Evolutionary conservation across 225 moss, liverwort and hornwort species (phyloP).

Genomic region (Sphagnum contortum): DNA sequence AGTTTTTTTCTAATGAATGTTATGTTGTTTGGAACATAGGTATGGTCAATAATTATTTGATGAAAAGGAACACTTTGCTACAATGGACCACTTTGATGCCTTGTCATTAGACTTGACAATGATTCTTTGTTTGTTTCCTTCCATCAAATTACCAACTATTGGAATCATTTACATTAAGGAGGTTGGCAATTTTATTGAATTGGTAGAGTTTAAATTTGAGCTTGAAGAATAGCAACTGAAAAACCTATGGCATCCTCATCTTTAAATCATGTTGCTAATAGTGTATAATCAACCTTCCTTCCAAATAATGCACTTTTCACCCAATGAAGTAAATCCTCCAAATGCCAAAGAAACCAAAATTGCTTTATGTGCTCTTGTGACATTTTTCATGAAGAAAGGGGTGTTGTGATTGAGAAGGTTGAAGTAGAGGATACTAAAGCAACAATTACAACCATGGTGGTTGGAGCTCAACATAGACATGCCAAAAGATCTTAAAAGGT

Average conservation of each 20-base stretch:
- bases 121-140: constrained; percentile 69
- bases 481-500: constrained; percentile 51
- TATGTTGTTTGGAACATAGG: constrained; percentile 18
- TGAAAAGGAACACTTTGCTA: constrained; percentile 60
- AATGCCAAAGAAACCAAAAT: constrained; percentile 56
- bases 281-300: too few species aligned
- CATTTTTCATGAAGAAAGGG: constrained; percentile 57
- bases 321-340: constrained; percentile 23
- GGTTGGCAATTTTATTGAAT: constrained; percentile 27
- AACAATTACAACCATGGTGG: constrained; percentile 93
- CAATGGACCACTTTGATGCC: constrained; percentile 91
- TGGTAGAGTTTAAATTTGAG: constrained; percentile 40
- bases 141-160: constrained; percentile 57
- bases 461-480: constrained; percentile 44
- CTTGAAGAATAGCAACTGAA: constrained; percentile 25
- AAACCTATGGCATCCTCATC: constrained; percentile 24
- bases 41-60: constrained; percentile 87
- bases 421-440: constrained; percentile 97
- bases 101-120: constrained; percentile 89
- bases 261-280: constrained; percentile 38
- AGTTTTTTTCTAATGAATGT: too few species aligned
- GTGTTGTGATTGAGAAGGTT: constrained; percentile 59
- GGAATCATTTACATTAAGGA: constrained; percentile 9
- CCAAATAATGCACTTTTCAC: too few species aligned
- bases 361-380: constrained; percentile 67